A percentile compares a stretch with the other conserved stretches of the same genome.
Evolutionary conservation across 495 filamentous ascomycete species (phyloP).

Genomic region (Apodospora peruviana): DNA sequence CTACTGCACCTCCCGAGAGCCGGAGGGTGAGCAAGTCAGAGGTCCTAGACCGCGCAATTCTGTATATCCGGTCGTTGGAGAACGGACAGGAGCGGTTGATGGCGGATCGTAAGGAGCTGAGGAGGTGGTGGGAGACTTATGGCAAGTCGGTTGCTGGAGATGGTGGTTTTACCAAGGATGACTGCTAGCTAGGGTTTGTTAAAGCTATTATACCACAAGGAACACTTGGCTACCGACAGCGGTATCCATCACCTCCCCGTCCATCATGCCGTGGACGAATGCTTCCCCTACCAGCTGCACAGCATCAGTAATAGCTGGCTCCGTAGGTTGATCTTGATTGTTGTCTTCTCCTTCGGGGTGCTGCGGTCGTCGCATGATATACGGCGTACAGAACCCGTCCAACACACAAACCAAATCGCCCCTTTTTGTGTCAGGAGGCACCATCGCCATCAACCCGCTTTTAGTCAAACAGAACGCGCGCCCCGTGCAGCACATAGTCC

Average conservation of each 20-base stretch:
- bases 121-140: neutral
- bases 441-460: neutral
- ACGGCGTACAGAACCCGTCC: neutral
- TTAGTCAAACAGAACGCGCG: neutral
- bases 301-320: neutral
- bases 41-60: slow-evolving; percentile 23
- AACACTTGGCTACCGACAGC: too few relatives aligned
- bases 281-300: neutral
- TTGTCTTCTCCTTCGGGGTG: too few relatives aligned
- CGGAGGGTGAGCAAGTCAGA: slow-evolving; percentile 25
- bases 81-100: slow-evolving; percentile 5
- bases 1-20: too few relatives aligned
- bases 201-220: too few relatives aligned
- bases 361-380: neutral
- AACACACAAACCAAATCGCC: neutral
- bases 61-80: slow-evolving; percentile 20
- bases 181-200: too few relatives aligned
- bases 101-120: slow-evolving; percentile 13
- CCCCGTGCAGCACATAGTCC: neutral
- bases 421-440: neutral
- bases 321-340: neutral
- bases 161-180: too few relatives aligned
- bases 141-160: neutral
- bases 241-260: slow-evolving; percentile 4
- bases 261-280: slow-evolving; percentile 3